A percentile compares a stretch with the other conserved stretches of the same genome.
These are phyloP conservation scores for Phytophthora europaea DNA, from an alignment of 352 stramenopile genomes.

Conservation along the genomic window DNA sequence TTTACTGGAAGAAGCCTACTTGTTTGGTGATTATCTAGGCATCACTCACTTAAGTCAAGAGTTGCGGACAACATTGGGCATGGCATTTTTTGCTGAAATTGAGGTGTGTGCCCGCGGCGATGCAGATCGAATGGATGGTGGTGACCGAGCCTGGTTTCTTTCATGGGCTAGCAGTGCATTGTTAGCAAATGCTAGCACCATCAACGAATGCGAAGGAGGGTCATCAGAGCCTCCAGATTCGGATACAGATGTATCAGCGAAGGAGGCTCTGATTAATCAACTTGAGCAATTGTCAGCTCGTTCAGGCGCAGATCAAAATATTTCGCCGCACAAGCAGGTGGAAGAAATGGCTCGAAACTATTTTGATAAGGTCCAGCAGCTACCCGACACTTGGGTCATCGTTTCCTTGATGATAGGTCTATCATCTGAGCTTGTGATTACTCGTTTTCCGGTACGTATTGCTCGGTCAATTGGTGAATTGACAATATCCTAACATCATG, in stretches of 20 bases:
- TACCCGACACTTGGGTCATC: constrained; percentile 56
- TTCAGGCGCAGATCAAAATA: constrained; percentile 8
- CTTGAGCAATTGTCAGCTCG: constrained; percentile 28
- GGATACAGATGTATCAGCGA: constrained; percentile 12
- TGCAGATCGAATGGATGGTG: constrained; percentile 9
- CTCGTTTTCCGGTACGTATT: constrained; percentile 49
- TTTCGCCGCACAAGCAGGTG: constrained; percentile 16
- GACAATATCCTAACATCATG: constrained; percentile 12
- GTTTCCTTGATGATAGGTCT: constrained; percentile 50
- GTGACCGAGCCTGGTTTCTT: constrained; percentile 28
- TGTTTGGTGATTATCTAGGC: constrained; percentile 49
- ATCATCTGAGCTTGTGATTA: constrained; percentile 62
- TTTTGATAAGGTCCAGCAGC: constrained; percentile 32
- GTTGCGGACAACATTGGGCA: constrained; percentile 53
- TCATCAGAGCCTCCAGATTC: not conserved
- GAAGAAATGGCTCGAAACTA: constrained; percentile 25
- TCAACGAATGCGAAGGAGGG: constrained; percentile 23
- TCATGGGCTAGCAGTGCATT: constrained; percentile 50
- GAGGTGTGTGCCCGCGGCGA: constrained; percentile 21
- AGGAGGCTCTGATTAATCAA: constrained; percentile 30
- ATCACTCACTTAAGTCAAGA: constrained; percentile 60
- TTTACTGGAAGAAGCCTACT: constrained; percentile 58
- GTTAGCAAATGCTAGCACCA: constrained; percentile 45
- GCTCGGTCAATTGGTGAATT: not conserved
- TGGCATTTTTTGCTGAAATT: constrained; percentile 55